Evolutionary conservation across 306 rosid genomes (phyloP).

Genomic region (Vigna radiata): DNA sequence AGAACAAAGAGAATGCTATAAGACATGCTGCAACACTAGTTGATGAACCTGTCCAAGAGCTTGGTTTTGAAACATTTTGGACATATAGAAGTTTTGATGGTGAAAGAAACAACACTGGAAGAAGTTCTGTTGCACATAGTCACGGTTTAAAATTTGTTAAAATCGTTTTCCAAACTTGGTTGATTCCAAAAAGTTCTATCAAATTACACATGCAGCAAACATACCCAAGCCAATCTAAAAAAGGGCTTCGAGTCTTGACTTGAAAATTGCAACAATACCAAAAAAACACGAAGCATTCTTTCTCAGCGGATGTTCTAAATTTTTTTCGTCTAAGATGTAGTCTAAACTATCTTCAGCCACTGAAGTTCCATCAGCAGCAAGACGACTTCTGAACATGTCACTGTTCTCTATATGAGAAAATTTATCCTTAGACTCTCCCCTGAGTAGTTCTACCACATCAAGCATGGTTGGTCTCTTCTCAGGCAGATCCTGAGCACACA

Average conservation of each 20-base stretch:
- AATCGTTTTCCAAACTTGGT: no score
- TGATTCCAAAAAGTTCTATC: no score
- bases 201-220: background rate
- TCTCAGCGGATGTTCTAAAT: constrained; percentile 48
- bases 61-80: no score
- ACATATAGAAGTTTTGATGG: no score
- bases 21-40: no score
- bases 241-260: constrained; percentile 2
- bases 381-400: constrained; percentile 48
- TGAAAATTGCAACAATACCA: constrained; percentile 3
- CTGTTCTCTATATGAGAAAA: constrained; percentile 58
- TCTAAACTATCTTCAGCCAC: constrained; percentile 65
- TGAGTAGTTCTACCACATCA: constrained; percentile 78
- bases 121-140: no score
- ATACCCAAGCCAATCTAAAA: constrained; percentile 3
- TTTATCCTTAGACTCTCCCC: constrained; percentile 73
- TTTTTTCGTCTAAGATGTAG: constrained; percentile 62
- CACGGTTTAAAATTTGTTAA: no score
- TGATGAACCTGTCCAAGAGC: no score
- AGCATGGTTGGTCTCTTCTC: constrained; percentile 81
- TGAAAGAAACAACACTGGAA: no score
- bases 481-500: constrained; percentile 59
- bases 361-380: constrained; percentile 40
- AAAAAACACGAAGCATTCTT: constrained; percentile 24
- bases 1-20: no score